phyloP scores from a whole-genome alignment of 306 rosid genomes.

The Dryas alaskensis region DNA sequence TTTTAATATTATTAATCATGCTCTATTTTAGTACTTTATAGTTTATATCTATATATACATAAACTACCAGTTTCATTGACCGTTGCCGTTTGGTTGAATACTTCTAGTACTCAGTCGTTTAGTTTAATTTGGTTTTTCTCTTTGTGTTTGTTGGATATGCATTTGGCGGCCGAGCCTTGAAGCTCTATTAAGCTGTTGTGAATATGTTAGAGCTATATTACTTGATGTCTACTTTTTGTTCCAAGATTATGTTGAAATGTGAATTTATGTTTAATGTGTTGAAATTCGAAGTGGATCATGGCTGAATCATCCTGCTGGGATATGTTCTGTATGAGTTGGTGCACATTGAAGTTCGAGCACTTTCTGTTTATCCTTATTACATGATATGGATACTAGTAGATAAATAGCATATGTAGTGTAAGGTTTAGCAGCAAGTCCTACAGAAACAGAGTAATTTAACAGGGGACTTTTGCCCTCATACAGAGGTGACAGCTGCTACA shows the following conservation, averaged over 20 bases:
- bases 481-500: constrained; percentile 3
- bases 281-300: constrained; percentile 4
- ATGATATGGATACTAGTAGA: constrained; percentile 6
- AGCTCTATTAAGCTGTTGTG: not conserved
- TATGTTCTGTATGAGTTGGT: constrained; percentile 10
- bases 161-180: not conserved
- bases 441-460: constrained; percentile 1
- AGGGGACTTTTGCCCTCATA: constrained; percentile 5
- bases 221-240: not conserved
- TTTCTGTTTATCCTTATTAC: not conserved
- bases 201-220: constrained; percentile 17
- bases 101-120: not conserved
- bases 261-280: not conserved
- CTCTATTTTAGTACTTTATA: not conserved
- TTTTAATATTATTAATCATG: not conserved
- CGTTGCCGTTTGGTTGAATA: not conserved
- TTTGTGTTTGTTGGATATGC: not conserved
- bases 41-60: too few species aligned
- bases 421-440: constrained; percentile 8
- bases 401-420: not conserved
- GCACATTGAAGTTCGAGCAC: not conserved
- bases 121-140: not conserved
- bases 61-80: not conserved
- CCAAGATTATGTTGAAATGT: not conserved
- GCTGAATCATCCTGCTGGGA: constrained; percentile 11